Base-by-base conservation (phyloP, 805 yeast species). In the Candida patagonica region DNA sequence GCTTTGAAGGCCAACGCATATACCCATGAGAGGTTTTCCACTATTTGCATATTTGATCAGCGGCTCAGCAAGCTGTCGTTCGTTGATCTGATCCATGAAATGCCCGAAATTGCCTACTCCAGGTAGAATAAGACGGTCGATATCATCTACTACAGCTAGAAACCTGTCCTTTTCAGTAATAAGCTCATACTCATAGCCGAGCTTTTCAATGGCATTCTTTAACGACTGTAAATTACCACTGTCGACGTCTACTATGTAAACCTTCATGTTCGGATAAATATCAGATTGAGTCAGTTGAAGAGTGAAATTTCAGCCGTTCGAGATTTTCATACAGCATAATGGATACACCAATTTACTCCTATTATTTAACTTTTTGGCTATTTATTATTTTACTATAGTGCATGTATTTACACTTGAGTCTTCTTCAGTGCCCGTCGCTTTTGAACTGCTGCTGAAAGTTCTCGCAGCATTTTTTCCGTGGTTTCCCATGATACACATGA, bases 71-170 rank as follows among this genome's bases (percentile, higher is more conserved):
- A 89, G 76, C 0, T 78, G 74, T 42, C 81, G 70, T 3, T 66
- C 65, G 35, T 67, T 68, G 34, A 92, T 60, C 50, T 81, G 76
- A 38, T 74, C 74, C 45, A 88, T 87, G 57, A 89, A 88, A 58
- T 92, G 97, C 33, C 96, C 98, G 60, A 76, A 94, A 57, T 87
- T 89, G 9, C 99, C 99, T 13, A 92, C 99, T 21, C 99, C 99
- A 6, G 99, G 99, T 19, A 92, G 70, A 43, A 92, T 71, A 45
- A 92, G 66, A 51, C 67, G 68, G 41, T 45, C 27, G 2, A 59
- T 59, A 12, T 49, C 51, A 5, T 44, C 52, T 8, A 50, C 30
- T 3, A 44, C 48, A 6, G 36, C 39, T 33, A 27, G 25, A 26
- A 42, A 46, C 24, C 82, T 86, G 5, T 62, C 59, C 13, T 78